phyloP scores from a whole-genome alignment of 768 basidiomycete genomes.

The Lentinula detonsa region DNA sequence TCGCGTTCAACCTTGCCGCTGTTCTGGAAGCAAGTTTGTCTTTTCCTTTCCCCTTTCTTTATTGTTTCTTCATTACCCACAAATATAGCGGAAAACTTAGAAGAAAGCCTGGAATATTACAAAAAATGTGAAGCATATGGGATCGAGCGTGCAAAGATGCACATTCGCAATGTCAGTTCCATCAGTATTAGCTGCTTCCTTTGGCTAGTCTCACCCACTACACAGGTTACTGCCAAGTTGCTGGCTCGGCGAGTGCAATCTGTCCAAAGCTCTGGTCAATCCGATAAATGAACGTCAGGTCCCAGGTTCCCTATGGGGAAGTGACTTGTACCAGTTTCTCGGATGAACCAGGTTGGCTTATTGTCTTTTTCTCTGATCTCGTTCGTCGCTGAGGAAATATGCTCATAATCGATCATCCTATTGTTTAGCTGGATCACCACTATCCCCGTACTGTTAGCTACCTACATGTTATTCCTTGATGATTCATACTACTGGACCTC shows the following conservation, averaged over 20 bases:
- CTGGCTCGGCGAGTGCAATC: slow-evolving; percentile 56
- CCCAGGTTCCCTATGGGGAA: not conserved
- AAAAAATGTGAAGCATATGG: slow-evolving; percentile 72
- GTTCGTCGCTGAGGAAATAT: not conserved
- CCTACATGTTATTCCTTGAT: not conserved
- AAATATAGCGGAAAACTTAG: slow-evolving; percentile 63
- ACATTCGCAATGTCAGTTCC: slow-evolving; percentile 70
- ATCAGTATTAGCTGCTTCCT: slow-evolving; percentile 11
- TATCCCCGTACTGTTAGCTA: not conserved
- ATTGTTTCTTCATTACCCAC: slow-evolving; percentile 28
- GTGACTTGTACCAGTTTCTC: not conserved
- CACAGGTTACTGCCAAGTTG: slow-evolving; percentile 76
- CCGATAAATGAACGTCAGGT: not conserved
- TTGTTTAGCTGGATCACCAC: not conserved
- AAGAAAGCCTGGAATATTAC: slow-evolving; percentile 79
- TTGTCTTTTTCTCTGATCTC: slow-evolving; percentile 4
- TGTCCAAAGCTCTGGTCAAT: slow-evolving; percentile 30
- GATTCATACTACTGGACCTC: not conserved
- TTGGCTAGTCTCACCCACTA: slow-evolving; percentile 10
- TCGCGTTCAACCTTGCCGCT: slow-evolving; percentile 87
- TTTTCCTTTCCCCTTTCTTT: slow-evolving; percentile 17
- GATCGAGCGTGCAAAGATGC: slow-evolving; percentile 72
- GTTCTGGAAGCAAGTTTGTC: slow-evolving; percentile 83
- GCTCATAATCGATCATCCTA: not conserved
- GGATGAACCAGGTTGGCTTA: slow-evolving; percentile 6